These are phyloP conservation scores for Corallochytrium limacisporum DNA, from an alignment of 78 protist species.

Conservation along the genomic window DNA sequence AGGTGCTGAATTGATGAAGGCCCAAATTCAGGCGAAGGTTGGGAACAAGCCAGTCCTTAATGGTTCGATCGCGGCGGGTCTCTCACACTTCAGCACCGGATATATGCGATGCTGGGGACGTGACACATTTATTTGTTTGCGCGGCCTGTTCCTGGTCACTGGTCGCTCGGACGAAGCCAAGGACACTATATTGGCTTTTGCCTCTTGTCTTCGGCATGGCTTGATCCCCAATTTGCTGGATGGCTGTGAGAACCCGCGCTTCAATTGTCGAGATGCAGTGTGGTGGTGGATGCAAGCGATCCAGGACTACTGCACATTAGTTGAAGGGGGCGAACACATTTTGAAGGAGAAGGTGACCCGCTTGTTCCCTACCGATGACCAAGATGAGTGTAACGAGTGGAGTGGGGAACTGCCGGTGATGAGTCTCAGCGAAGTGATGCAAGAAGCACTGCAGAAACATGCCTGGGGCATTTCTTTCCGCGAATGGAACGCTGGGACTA, in stretches of 20 bases:
- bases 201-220: constrained; percentile 61
- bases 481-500: constrained; percentile 74
- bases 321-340: constrained; percentile 25
- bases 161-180: constrained; percentile 47
- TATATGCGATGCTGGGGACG: constrained; percentile 65
- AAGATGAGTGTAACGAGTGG: background rate
- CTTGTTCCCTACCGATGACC: constrained; percentile 34
- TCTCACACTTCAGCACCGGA: constrained; percentile 79
- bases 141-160: constrained; percentile 57
- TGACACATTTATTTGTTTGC: constrained; percentile 41
- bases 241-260: constrained; percentile 48
- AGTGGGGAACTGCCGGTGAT: background rate
- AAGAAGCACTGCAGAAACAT: background rate
- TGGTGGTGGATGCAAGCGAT: constrained; percentile 71
- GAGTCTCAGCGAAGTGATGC: background rate
- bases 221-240: constrained; percentile 83
- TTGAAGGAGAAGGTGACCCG: constrained; percentile 23
- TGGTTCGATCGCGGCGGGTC: constrained; percentile 73
- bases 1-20: too few relatives aligned
- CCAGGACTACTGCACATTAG: constrained; percentile 21
- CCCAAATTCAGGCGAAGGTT: too few relatives aligned
- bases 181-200: constrained; percentile 43
- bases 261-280: constrained; percentile 74
- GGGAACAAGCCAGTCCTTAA: too few relatives aligned
- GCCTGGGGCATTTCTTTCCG: constrained; percentile 52